phyloP scores from a whole-genome alignment of 2,329 filamentous ascomycete genomes.

The Verticillium nonalfalfae region DNA sequence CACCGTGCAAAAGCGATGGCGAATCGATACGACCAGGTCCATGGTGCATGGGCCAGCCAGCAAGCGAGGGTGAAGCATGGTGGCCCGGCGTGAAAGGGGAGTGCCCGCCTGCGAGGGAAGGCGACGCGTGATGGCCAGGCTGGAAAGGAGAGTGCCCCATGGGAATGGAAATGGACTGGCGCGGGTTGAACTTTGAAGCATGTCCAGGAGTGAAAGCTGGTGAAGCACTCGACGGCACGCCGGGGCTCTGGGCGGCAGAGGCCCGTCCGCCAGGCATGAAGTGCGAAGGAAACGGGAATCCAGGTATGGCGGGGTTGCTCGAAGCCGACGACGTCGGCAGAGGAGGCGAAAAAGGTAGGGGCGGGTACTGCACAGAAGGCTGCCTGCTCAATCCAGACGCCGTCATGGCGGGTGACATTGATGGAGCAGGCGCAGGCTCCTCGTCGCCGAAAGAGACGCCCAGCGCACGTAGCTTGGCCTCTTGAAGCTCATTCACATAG shows the following conservation, averaged over 20 bases:
- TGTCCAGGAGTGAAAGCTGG: slow-evolving; percentile 63
- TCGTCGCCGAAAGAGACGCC: slow-evolving; percentile 78
- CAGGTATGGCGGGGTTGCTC: slow-evolving; percentile 55
- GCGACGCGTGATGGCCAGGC: slow-evolving; percentile 43
- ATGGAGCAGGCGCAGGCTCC: slow-evolving; percentile 54
- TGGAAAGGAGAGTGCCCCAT: slow-evolving; percentile 61
- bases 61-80: slow-evolving; percentile 47
- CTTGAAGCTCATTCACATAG: slow-evolving; percentile 76
- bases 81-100: slow-evolving; percentile 63
- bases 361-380: slow-evolving; percentile 67
- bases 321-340: slow-evolving; percentile 72
- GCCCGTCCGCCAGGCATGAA: slow-evolving; percentile 56
- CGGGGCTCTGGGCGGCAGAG: slow-evolving; percentile 54
- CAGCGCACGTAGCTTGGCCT: slow-evolving; percentile 87
- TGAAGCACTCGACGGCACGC: slow-evolving; percentile 60
- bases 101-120: slow-evolving; percentile 52
- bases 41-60: slow-evolving; percentile 50
- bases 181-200: slow-evolving; percentile 56
- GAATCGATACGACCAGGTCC: slow-evolving; percentile 52
- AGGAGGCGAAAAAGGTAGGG: slow-evolving; percentile 77
- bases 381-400: slow-evolving; percentile 57
- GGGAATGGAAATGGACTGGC: slow-evolving; percentile 66
- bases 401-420: slow-evolving; percentile 57
- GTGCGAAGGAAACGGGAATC: slow-evolving; percentile 49
- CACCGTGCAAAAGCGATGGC: slow-evolving; percentile 51